Base-by-base conservation (phyloP, 1,284 basidiomycete species). In the Papiliotrema laurentii region DNA sequence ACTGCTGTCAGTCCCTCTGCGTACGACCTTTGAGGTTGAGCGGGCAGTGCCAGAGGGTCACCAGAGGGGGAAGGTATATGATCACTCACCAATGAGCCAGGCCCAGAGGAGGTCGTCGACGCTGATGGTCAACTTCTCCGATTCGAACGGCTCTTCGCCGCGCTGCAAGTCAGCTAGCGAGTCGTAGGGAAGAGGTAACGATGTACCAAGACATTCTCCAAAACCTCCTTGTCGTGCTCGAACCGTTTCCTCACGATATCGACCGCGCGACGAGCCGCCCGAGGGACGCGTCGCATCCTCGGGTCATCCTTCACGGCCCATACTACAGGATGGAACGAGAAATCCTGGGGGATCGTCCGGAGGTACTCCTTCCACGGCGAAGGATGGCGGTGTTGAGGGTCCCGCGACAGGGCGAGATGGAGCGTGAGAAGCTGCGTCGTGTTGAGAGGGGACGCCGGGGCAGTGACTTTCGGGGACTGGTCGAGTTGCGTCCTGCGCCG, bases 21-120 rank as follows among this genome's bases (percentile, higher is more conserved):
- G 3, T n/a, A 24, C 10, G 36, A 41, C 21, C 30, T 53, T 39
- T 34, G 45, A 43, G 44, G 54, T n/a, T n/a, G n/a, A n/a, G n/a
- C n/a, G 6, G 19, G 44, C 50, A 41, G 34, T 50, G 56, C 25
- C 28, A 28, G 22, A 14, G 16, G 18, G 5, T 36, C 31, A 35
- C 7, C 3, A 42, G 5, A 19, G 31, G 34, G 33, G 43, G 16
- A 25, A n/a, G n/a, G n/a, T n/a, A 46, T 13, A 24, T 26, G 16
- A 43, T 6, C 2, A 65, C 76, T 43, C 50, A 83, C 89, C 87
- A 65, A 83, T 90, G 19, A 93, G 78, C 90, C 90, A 93, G 9
- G 81, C 87, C 89, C 89, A 92, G 7, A 87, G 69, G 55, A 82
- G 85, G 52, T 82, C 79, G 45, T 65, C 51, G 59, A 57, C 50